Evolutionary conservation across 495 filamentous ascomycete genomes (phyloP).

Genomic region (Annulohypoxylon maeteangense): DNA sequence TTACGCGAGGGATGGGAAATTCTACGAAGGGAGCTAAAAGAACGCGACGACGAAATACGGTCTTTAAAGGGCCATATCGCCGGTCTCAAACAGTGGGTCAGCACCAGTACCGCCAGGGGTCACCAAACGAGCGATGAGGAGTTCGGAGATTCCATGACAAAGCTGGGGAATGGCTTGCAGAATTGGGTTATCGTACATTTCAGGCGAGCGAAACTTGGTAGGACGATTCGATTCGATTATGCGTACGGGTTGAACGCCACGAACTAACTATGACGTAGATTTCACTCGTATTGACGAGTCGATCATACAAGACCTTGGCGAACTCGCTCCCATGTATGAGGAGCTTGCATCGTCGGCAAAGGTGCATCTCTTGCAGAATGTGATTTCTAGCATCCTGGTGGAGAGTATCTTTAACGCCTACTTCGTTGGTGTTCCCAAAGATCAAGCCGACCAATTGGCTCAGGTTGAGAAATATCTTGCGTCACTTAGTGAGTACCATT

Average conservation of each 20-base stretch:
- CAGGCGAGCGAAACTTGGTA: conserved; percentile 62
- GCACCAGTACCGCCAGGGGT: conserved; percentile 56
- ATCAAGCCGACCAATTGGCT: conserved; percentile 54
- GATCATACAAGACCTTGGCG: conserved; percentile 52
- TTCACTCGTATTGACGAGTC: conserved; percentile 48
- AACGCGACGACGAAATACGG: conserved; percentile 57
- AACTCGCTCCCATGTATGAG: conserved; percentile 62
- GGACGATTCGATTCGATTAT: conserved; percentile 27
- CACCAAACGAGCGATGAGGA: conserved; percentile 66
- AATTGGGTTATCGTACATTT: conserved; percentile 68
- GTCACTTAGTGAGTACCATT: conserved; percentile 54
- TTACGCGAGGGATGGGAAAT: conserved; percentile 55
- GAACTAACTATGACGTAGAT: conserved; percentile 49
- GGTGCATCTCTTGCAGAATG: conserved; percentile 63
- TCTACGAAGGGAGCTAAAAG: conserved; percentile 48
- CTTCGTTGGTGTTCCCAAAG: conserved; percentile 61
- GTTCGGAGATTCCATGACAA: conserved; percentile 58
- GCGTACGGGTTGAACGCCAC: conserved; percentile 6
- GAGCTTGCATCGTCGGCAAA: conserved; percentile 59
- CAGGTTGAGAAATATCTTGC: conserved; percentile 58
- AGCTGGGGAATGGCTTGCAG: conserved; percentile 65
- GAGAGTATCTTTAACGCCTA: conserved; percentile 63
- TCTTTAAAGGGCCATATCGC: conserved; percentile 58
- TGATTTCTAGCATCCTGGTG: conserved; percentile 62
- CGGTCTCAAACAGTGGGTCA: conserved; percentile 67